Conservation (phyloP, 2,329 filamentous ascomycete species). For the Pyrenochaeta sp. region DNA sequence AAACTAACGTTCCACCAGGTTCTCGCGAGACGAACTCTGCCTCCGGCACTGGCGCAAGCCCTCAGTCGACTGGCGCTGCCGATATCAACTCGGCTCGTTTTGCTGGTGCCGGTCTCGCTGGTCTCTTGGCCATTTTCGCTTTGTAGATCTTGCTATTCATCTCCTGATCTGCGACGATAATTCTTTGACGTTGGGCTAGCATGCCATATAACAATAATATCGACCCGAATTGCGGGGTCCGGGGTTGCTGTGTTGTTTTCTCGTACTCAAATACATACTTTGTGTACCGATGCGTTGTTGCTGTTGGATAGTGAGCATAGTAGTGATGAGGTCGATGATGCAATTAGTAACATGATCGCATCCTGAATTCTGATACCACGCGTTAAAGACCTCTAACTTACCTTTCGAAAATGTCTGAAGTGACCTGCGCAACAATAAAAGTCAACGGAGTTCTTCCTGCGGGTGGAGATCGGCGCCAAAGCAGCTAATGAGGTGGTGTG, state of each 20-base stretch:
- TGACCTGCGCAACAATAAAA: background rate
- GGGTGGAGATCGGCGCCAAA: background rate
- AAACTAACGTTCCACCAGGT: conserved; percentile 13
- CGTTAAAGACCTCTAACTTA: background rate
- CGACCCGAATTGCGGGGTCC: conserved; percentile 9
- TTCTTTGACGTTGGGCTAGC: background rate
- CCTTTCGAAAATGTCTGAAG: background rate
- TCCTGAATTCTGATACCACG: background rate
- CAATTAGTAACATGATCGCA: background rate
- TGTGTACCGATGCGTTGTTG: background rate
- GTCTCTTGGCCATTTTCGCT: conserved; percentile 49
- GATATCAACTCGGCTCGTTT: conserved; percentile 39
- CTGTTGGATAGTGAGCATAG: background rate
- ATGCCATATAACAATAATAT: conserved; percentile 4
- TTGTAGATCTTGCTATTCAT: conserved; percentile 35
- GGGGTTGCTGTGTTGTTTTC: conserved; percentile 10
- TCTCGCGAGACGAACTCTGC: conserved; percentile 28
- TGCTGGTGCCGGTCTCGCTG: conserved; percentile 46
- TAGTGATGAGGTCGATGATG: background rate
- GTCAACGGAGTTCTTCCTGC: background rate
- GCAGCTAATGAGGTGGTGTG: conserved; percentile 1
- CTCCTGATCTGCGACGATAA: background rate
- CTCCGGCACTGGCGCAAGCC: conserved; percentile 30
- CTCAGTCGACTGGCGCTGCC: conserved; percentile 41
- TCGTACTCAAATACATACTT: background rate